Evolutionary conservation across 2,329 filamentous ascomycete genomes (phyloP).

Genomic region (Corinectria fuckeliana): DNA sequence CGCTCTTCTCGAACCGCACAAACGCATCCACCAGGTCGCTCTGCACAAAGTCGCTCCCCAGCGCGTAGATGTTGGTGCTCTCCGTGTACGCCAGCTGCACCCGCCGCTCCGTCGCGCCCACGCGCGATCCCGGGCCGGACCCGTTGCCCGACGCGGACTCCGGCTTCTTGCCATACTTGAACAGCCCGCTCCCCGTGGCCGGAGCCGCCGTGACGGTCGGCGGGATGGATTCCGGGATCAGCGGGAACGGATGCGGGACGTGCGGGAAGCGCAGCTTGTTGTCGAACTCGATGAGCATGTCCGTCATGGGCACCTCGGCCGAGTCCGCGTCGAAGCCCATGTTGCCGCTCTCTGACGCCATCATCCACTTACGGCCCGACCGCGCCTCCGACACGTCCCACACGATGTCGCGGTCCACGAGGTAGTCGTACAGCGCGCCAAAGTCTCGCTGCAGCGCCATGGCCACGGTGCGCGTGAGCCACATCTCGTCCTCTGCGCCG

Average conservation of each 20-base stretch:
- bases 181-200: constrained; percentile 28
- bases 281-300: constrained; percentile 71
- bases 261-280: constrained; percentile 68
- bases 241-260: constrained; percentile 70
- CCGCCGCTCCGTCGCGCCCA: constrained; percentile 51
- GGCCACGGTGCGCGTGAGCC: constrained; percentile 66
- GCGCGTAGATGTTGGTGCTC: constrained; percentile 63
- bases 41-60: constrained; percentile 56
- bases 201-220: constrained; percentile 26
- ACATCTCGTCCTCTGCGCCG: constrained; percentile 55
- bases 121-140: constrained; percentile 13
- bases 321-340: constrained; percentile 57
- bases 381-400: constrained; percentile 70
- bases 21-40: constrained; percentile 64
- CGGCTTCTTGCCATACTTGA: constrained; percentile 42
- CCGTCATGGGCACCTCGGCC: constrained; percentile 66
- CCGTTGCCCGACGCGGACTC: constrained; percentile 32
- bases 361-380: constrained; percentile 69
- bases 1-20: constrained; percentile 61
- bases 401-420: constrained; percentile 70
- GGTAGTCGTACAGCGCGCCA: constrained; percentile 71
- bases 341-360: constrained; percentile 57
- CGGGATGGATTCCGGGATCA: constrained; percentile 62
- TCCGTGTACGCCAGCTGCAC: constrained; percentile 65
- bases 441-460: constrained; percentile 69